Base-by-base conservation (phyloP, 1,284 basidiomycete genomes). In the Takashimella tepidaria region DNA sequence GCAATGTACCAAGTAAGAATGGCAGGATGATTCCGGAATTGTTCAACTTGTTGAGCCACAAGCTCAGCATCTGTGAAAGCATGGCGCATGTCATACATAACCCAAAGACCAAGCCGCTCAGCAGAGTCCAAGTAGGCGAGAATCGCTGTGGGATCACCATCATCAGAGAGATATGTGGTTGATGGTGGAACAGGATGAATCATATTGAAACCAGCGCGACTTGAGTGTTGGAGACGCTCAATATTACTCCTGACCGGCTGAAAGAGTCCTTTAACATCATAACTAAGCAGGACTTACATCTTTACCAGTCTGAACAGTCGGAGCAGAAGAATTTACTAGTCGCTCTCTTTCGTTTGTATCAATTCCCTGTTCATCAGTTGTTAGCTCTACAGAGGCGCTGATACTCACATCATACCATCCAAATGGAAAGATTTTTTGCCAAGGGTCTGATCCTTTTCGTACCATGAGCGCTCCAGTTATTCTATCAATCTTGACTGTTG, bases 401-500 rank as follows among this genome's bases (percentile, higher is more conserved):
- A 23, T 20, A 54, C 58, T 53, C 26, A 62, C 60, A 48, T 62
- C 60, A 43, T 62, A 62, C 26, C 42, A 62, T 21, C 60, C 60
- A 37, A 60, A 62, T 5, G 58, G 58, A 21, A 62, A 45, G 16
- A 58, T 45, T 27, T 19, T 49, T 31, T 60, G 46, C 55, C 55
- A 55, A 2, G 27, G 46, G 19, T 42, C 19, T 16, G 43, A 45
- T 13, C n/a, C 20, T 12, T 55, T 42, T 43, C 51, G 16, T 2
- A 57, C 54, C 49, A 45, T 46, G 23, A 54, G 23, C 4, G 37
- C 56, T 5, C 58, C 58, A 5, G 54, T 54, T 26, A 42, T 31
- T 19, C 61, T 44, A 40, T 62, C 61, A 22, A 60, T 24, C 51
- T 62, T 62, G 25, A 62, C 61, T 3, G 51, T 52, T 6, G 47